These are phyloP conservation scores for Saccharomycopsis capsularis DNA, from an alignment of 805 yeast genomes.

Conservation along the genomic window DNA sequence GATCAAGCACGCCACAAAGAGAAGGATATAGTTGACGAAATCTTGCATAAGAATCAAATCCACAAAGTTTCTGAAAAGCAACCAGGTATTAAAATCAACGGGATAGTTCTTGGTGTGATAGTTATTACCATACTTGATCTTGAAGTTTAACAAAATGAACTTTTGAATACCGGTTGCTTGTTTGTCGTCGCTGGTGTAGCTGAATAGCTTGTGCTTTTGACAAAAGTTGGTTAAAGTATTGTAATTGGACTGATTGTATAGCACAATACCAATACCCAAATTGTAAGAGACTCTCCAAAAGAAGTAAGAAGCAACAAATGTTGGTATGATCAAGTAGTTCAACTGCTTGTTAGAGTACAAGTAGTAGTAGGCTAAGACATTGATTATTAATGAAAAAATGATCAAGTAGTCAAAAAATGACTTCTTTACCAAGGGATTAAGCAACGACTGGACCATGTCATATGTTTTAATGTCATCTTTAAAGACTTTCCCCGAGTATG, in stretches of 20 bases:
- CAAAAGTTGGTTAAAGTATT: constrained; percentile 49
- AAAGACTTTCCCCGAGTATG: constrained; percentile 39
- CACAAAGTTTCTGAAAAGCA: constrained; percentile 68
- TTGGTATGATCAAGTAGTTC: constrained; percentile 24
- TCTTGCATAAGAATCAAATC: constrained; percentile 82
- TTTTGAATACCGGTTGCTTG: constrained; percentile 30
- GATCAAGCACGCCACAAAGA: constrained; percentile 43
- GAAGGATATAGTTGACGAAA: constrained; percentile 64
- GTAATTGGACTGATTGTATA: constrained; percentile 59
- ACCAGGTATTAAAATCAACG: constrained; percentile 76
- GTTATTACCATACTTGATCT: constrained; percentile 36
- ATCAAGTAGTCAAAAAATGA: constrained; percentile 60
- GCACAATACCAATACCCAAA: constrained; percentile 67
- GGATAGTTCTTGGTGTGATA: constrained; percentile 43
- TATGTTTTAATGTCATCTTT: constrained; percentile 50
- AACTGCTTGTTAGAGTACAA: constrained; percentile 23
- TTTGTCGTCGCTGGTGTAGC: constrained; percentile 27
- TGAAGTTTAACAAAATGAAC: constrained; percentile 40
- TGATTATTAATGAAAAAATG: constrained; percentile 36
- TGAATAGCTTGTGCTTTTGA: constrained; percentile 38
- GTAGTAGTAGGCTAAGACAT: constrained; percentile 30
- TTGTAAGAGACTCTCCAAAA: constrained; percentile 76
- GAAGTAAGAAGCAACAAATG: constrained; percentile 50
- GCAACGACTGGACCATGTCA: constrained; percentile 76
- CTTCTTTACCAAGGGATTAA: constrained; percentile 69